phyloP scores from a whole-genome alignment of 1,284 basidiomycete genomes.

The Cutaneotrichosporon spelunceum region DNA sequence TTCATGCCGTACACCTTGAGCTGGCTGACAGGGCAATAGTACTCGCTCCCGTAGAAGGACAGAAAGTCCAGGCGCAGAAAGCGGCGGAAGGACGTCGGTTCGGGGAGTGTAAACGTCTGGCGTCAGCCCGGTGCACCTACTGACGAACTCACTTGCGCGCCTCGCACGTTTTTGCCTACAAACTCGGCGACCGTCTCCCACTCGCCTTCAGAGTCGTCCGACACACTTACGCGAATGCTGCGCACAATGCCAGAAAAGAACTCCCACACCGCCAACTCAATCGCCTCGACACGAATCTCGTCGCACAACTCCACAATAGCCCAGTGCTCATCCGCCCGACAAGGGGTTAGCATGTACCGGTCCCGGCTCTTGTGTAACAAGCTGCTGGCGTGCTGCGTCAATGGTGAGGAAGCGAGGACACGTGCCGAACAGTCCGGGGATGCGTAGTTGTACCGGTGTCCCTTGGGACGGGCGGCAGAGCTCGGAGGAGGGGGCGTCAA shows the following conservation, averaged over 20 bases:
- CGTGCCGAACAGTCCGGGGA: constrained; percentile 88
- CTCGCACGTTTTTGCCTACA: constrained; percentile 80
- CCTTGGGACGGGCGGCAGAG: not conserved
- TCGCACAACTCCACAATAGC: constrained; percentile 96
- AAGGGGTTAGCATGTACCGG: constrained; percentile 95
- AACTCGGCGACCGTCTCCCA: constrained; percentile 65
- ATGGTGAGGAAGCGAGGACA: constrained; percentile 76
- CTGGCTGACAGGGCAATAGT: constrained; percentile 91
- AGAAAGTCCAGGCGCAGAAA: constrained; percentile 93
- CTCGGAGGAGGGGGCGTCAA: not conserved
- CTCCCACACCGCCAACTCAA: constrained; percentile 95
- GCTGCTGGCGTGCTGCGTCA: constrained; percentile 76
- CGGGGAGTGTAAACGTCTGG: constrained; percentile 62
- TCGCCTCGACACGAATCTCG: constrained; percentile 91
- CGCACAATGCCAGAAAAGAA: constrained; percentile 98
- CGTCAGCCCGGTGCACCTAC: constrained; percentile 46
- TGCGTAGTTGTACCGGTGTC: constrained; percentile 86
- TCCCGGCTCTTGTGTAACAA: constrained; percentile 89
- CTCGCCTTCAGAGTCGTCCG: constrained; percentile 57
- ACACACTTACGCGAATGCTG: constrained; percentile 80
- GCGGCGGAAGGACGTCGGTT: constrained; percentile 79
- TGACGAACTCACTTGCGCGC: constrained; percentile 70
- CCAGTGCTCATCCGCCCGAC: constrained; percentile 68
- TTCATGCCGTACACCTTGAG: constrained; percentile 93
- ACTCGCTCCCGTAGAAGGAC: constrained; percentile 90